phyloP scores from a whole-genome alignment of 2,329 filamentous ascomycete genomes.

The Talaromyces sp. region DNA sequence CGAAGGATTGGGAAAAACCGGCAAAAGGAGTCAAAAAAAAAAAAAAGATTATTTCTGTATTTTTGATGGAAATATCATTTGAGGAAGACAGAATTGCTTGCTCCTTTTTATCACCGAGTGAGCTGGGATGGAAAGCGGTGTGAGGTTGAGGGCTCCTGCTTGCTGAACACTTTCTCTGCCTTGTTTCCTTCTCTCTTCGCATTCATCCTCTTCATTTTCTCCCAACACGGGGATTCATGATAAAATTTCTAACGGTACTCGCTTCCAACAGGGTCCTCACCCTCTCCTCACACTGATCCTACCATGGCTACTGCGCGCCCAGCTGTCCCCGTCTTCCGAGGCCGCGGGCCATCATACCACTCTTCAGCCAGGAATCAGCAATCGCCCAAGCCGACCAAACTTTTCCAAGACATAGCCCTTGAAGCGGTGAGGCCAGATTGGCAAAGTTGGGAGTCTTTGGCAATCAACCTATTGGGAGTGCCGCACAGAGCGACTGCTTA shows the following conservation, averaged over 20 bases:
- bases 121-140: not conserved
- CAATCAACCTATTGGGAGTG: slow-evolving; percentile 29
- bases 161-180: not conserved
- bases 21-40: not conserved
- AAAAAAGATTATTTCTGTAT: not conserved
- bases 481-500: slow-evolving; percentile 30
- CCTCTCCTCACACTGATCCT: not conserved
- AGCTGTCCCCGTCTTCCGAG: not conserved
- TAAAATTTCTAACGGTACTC: not conserved
- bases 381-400: not conserved
- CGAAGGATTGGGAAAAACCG: not conserved
- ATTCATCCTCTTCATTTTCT: not conserved
- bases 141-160: not conserved
- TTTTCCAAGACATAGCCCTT: not conserved
- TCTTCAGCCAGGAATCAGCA: not conserved
- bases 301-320: not conserved
- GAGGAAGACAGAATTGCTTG: not conserved
- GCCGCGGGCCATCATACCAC: not conserved
- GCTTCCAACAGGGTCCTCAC: not conserved
- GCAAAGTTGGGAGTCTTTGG: slow-evolving; percentile 34
- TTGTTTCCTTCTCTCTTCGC: not conserved
- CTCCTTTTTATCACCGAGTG: not conserved
- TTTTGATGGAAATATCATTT: not conserved
- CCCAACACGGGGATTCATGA: not conserved
- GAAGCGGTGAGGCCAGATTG: slow-evolving; percentile 19